Conservation (phyloP, 2,329 filamentous ascomycete species). For the Fusarium bactridioides region DNA sequence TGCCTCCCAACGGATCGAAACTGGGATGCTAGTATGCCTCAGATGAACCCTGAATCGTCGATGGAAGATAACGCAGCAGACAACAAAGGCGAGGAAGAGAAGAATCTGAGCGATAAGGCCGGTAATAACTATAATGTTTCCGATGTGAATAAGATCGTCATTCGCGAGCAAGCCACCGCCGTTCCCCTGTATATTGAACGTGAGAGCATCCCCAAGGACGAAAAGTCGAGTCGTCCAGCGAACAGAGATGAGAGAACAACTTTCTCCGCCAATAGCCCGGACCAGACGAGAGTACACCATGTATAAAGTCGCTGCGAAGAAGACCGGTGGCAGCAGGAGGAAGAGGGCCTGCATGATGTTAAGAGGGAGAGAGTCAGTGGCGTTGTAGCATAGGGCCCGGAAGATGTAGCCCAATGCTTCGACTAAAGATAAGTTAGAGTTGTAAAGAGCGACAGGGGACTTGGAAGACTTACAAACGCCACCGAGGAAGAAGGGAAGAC, state of each 20-base stretch:
- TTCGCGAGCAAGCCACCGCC: slow-evolving; percentile 12
- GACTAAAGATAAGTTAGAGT: neutral
- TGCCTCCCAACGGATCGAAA: neutral
- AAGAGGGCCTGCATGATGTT: slow-evolving; percentile 31
- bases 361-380: slow-evolving; percentile 2
- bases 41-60: neutral
- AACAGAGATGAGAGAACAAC: neutral
- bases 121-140: slow-evolving; percentile 6
- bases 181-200: slow-evolving; percentile 17
- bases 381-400: slow-evolving; percentile 11
- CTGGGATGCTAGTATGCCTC: fast-evolving
- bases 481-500: slow-evolving; percentile 55
- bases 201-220: slow-evolving; percentile 16
- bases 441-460: no score
- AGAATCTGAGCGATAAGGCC: neutral
- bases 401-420: slow-evolving; percentile 25
- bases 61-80: slow-evolving; percentile 9
- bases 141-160: neutral
- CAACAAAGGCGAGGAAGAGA: slow-evolving; percentile 8
- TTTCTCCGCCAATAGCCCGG: neutral
- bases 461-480: slow-evolving; percentile 57
- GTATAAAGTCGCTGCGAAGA: slow-evolving; percentile 30
- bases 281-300: slow-evolving; percentile 27
- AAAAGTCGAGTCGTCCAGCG: slow-evolving; percentile 23
- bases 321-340: slow-evolving; percentile 9